Base-by-base conservation (phyloP, 352 stramenopile species). In the Globisporangium mamillatum region DNA sequence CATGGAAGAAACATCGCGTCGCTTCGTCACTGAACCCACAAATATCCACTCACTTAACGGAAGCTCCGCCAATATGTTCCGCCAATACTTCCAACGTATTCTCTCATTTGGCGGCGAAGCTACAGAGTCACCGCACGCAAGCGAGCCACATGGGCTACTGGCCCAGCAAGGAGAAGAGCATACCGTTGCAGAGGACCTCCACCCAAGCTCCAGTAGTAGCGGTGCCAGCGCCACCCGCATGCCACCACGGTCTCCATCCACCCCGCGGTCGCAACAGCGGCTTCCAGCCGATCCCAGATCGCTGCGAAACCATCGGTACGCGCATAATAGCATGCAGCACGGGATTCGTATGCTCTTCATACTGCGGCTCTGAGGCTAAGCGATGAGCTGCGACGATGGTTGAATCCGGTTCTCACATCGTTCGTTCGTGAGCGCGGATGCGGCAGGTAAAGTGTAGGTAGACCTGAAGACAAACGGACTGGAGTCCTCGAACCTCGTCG, bases 401-500 rank as follows among this genome's bases (percentile, higher is more conserved):
- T 27, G 65, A 67, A 20, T 29, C 12, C 18, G 9, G 2, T 59
- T 32, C 24, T 60, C 20, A 60, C 12, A 6, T 20, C 9, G 22
- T 41, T 56, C 22, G 56, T 6, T 41, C 27, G 24, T 72, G 12
- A 38, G 8, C n/a, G 6, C 6, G 16, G 36, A 10, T 59, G 9
- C 10, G n/a, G 34, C 68, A 80, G 70, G 59, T 6, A 66, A 78
- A 60, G 70, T 79, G 50, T 64, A 79, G 63, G 36, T 50, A 6
- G 68, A 81, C 60, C 46, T 74, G 25, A 64, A 72, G 20, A 65
- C 64, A 44, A 60, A 67, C 3, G 79, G 79, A 2, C 71, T 93
- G 16, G 82, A 92, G 68, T 89, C 83, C 16, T 91, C 79, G 14
- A 91, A 91, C 64, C 67, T 93, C 50, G 71, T 94, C 56, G 74